phyloP scores from a whole-genome alignment of 371 early-diverging fungal species.

The Mucor sp. region DNA sequence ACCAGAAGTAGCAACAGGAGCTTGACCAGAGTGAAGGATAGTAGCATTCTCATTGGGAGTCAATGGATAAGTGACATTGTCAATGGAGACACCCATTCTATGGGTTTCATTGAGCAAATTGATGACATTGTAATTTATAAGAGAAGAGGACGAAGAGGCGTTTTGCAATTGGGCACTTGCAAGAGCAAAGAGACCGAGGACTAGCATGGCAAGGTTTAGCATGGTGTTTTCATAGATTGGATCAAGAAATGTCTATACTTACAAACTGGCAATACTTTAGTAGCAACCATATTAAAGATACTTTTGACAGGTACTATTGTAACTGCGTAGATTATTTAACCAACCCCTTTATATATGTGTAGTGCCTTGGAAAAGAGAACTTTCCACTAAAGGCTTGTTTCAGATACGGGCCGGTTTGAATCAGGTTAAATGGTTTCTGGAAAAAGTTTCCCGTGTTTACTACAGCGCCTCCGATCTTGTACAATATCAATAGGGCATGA shows the following conservation, averaged over 20 bases:
- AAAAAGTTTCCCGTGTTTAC: neutral
- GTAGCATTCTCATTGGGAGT: neutral
- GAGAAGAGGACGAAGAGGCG: neutral
- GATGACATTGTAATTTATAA: slow-evolving; percentile 21
- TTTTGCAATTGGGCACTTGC: slow-evolving; percentile 3
- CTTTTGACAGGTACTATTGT: neutral
- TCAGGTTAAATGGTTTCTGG: neutral
- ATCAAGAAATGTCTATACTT: neutral
- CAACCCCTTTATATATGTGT: neutral
- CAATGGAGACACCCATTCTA: slow-evolving; percentile 23
- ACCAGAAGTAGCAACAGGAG: slow-evolving; percentile 13
- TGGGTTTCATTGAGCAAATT: slow-evolving; percentile 12
- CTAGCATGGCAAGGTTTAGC: neutral
- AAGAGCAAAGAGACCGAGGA: neutral
- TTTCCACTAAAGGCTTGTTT: neutral
- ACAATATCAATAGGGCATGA: no score
- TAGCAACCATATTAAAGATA: neutral
- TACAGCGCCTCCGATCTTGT: neutral
- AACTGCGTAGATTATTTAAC: neutral
- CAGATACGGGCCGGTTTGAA: neutral
- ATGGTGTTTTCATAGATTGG: neutral
- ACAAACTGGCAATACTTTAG: neutral
- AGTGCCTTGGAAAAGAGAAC: neutral
- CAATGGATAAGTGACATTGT: slow-evolving; percentile 20
- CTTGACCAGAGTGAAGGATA: slow-evolving; percentile 18